Evolutionary conservation across 768 basidiomycete genomes (phyloP), one percentile per base, ranked within the genome.

Genomic region (Crepidotus variabilis): DNA sequence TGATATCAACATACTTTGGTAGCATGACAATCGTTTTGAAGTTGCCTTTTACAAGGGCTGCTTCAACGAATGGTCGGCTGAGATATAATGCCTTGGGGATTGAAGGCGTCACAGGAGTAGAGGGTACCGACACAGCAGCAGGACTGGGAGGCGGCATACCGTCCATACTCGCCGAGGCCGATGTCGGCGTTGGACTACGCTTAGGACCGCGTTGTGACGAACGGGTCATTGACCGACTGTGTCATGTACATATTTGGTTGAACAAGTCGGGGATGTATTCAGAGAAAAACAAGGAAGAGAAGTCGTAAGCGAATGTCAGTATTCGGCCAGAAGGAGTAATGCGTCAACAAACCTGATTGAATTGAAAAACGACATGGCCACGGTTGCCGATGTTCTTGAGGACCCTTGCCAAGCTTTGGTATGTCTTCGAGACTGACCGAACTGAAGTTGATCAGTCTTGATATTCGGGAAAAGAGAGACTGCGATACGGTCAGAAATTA

Each of bases 21-120:
- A 95, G 82, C 77, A 82, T 79, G 48, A 98, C 94, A 62, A 99
- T 98, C 1, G 95, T 98, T 75, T 98, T 98, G 78, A 98, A 98
- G 69, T 94, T 96, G 22, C 81, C 97, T 69, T 97, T 98, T 61
- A 99, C 95, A 28, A 99, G 81, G 0, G 96, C 93, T 1, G 95
- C 93, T 67, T 97, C 95, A 52, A 96, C 94, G 68, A 99, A 99
- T 2, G 96, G 96, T 63, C 91, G 91, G 72, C 90, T 94, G 8
- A 98, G 79, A 71, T 95, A 97, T 23, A 98, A 75, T 9, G 55
- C 50, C 14, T 87, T 90, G 11, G 90, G 87, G 0, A 90, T 90
- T 14, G 89, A 80, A 35, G 55, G 55, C 8, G 49, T 56, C 1
- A 89, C 84, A 16, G 88, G 82, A 67, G 88, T 90, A 14, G 85